These are phyloP conservation scores for Mycogone perniciosa DNA, from an alignment of 2,329 filamentous ascomycete genomes.

Conservation along the genomic window DNA sequence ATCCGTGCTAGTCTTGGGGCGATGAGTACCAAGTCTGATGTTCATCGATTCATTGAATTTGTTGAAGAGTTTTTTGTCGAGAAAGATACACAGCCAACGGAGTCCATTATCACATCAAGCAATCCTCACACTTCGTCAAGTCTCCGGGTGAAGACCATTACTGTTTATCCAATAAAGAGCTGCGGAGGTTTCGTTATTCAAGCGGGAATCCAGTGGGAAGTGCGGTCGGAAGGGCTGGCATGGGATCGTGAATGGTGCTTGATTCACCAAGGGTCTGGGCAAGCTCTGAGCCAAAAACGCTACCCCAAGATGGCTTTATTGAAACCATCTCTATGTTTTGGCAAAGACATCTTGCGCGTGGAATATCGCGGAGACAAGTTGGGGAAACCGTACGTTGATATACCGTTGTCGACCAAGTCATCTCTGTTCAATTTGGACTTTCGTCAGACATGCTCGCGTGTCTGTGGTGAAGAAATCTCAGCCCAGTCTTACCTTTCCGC, in stretches of 20 bases:
- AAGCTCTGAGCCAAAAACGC: constrained; percentile 80
- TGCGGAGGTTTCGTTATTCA: constrained; percentile 76
- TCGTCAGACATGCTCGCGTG: constrained; percentile 51
- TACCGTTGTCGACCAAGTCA: constrained; percentile 65
- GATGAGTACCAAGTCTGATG: constrained; percentile 75
- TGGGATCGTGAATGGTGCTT: constrained; percentile 98
- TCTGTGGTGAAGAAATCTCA: constrained; percentile 75
- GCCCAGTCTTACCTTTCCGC: constrained; percentile 63
- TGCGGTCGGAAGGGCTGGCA: constrained; percentile 73
- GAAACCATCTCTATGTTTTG: constrained; percentile 66
- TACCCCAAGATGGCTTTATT: constrained; percentile 85
- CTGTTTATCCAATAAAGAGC: constrained; percentile 89
- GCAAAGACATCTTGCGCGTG: constrained; percentile 58
- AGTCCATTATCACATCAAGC: no score
- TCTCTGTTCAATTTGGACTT: constrained; percentile 40
- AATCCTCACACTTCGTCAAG: not conserved
- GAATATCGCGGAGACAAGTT: constrained; percentile 34
- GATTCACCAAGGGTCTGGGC: constrained; percentile 76
- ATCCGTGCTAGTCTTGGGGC: constrained; percentile 82
- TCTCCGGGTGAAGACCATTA: constrained; percentile 53
- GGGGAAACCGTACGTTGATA: constrained; percentile 33
- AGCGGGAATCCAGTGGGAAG: constrained; percentile 59
- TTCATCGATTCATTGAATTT: constrained; percentile 65
- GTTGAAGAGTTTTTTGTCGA: constrained; percentile 59
- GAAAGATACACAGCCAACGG: not conserved